Evolutionary conservation across 1,284 basidiomycete species (phyloP), one percentile per base, ranked within the genome.

Genomic region (Trametes sp.): DNA sequence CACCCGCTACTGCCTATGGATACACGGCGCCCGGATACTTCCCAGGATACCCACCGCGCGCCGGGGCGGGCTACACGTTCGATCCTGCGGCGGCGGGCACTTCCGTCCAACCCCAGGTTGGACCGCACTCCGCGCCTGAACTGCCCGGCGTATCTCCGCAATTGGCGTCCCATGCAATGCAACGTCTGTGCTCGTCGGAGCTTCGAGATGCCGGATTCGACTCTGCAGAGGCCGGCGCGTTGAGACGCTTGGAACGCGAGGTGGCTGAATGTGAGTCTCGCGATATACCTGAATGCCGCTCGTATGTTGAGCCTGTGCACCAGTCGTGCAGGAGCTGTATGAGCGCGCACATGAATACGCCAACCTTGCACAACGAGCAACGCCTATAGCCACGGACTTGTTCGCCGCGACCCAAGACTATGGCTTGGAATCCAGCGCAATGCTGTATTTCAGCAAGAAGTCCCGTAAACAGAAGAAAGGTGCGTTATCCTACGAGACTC

Each of bases 321-420:
- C 61, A 91, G 91, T 92, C 67, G 76, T 92, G 29, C 81, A 88
- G 69, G 78, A 84, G 45, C 73, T 93, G 2, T 92, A 88, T 68
- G 78, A 84, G 69, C 81, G 82, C 38, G 87, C 90, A 3, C 90
- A 93, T 66, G 87, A 90, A 69, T 91, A 88, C 70, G 88, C 90
- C 1, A 91, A 91, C 67, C 81, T 92, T 1, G 83, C 89, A 11
- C 90, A 87, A 68, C 81, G 91, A 51, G 79, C 86, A n/a, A 77
- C 79, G 2, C 84, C 88, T 0, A 82, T 86, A 28, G 83, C 84
- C 4, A 81, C 81, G 26, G 90, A 93, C 72, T 69, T 90, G 29
- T 69, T 89, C 45, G 75, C 84, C 10, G 88, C 90, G 6, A 87
- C 84, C 62, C 78, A 84, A 45, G 88, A 90, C 61, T 81, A 80